Evolutionary conservation across 345 rosid genomes (phyloP).

Genomic region (Theobroma cacao): DNA sequence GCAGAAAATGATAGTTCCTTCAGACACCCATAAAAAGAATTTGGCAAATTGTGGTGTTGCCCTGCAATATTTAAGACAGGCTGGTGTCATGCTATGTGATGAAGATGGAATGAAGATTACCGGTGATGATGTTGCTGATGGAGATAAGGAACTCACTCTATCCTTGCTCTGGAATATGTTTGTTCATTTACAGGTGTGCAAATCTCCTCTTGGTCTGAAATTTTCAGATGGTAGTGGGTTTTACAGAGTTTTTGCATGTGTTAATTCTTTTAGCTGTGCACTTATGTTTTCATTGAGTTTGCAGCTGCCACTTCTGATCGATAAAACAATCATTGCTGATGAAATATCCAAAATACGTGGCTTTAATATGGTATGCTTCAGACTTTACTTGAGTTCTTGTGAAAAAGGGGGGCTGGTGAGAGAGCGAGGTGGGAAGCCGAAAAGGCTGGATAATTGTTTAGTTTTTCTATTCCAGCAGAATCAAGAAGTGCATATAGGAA

Average conservation of each 20-base stretch:
- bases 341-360: conserved; percentile 62
- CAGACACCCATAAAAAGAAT: conserved; percentile 65
- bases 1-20: conserved; percentile 81
- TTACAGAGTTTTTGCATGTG: not conserved
- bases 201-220: conserved; percentile 1
- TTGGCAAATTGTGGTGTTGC: conserved; percentile 67
- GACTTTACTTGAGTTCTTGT: not conserved
- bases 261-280: not conserved
- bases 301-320: conserved; percentile 82
- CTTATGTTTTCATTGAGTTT: conserved; percentile 17
- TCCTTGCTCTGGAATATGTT: conserved; percentile 90
- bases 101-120: conserved; percentile 63
- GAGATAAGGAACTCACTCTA: conserved; percentile 81
- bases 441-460: not conserved
- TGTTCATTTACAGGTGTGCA: conserved; percentile 77
- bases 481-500: not conserved
- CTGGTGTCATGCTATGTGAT: conserved; percentile 61
- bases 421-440: not conserved
- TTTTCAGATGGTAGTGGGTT: not conserved
- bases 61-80: conserved; percentile 60
- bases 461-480: not conserved
- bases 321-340: conserved; percentile 42
- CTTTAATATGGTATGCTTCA: conserved; percentile 47
- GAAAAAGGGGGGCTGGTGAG: not conserved
- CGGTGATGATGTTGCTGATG: conserved; percentile 67